phyloP scores from a whole-genome alignment of 1,284 basidiomycete genomes.

The Puccinia polysora region DNA sequence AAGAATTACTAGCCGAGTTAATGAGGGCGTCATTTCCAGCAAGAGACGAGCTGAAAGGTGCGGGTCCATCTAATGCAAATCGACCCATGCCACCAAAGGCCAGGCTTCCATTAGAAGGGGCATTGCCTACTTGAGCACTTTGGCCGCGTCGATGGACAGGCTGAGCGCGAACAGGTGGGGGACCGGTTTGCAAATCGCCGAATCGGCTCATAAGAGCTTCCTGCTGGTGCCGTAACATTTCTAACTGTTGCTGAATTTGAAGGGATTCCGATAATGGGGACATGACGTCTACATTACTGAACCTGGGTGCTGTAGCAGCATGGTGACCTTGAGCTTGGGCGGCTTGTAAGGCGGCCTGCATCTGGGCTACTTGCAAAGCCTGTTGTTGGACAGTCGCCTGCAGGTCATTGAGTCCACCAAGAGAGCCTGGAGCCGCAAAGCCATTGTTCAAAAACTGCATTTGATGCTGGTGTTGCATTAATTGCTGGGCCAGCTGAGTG shows the following conservation, averaged over 20 bases:
- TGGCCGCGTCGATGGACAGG: slow-evolving; percentile 45
- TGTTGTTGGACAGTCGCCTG: slow-evolving; percentile 49
- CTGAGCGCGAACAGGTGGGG: slow-evolving; percentile 29
- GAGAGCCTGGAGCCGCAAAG: slow-evolving; percentile 10
- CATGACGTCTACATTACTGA: slow-evolving; percentile 33
- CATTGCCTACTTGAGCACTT: slow-evolving; percentile 43
- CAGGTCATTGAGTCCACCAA: slow-evolving; percentile 36
- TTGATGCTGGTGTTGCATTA: slow-evolving; percentile 41
- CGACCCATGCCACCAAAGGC: slow-evolving; percentile 40
- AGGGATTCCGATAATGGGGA: slow-evolving; percentile 53
- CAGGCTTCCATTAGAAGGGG: slow-evolving; percentile 55
- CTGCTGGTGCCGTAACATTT: slow-evolving; percentile 55
- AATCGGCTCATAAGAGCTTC: slow-evolving; percentile 54
- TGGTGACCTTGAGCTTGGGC: slow-evolving; percentile 18
- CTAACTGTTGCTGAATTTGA: slow-evolving; percentile 56
- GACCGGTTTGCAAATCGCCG: slow-evolving; percentile 45
- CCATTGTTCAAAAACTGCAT: slow-evolving; percentile 34
- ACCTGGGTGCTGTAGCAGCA: slow-evolving; percentile 3
- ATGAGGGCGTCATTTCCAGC: slow-evolving; percentile 42
- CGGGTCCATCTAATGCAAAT: slow-evolving; percentile 44
- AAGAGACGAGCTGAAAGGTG: slow-evolving; percentile 50
- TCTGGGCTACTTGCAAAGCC: slow-evolving; percentile 49
- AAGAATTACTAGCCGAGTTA: slow-evolving; percentile 34
- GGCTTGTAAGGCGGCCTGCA: slow-evolving; percentile 45
- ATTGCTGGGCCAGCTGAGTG: slow-evolving; percentile 38